Evolutionary conservation across 352 stramenopile species (phyloP).

Genomic region (Phytophthora litchii): DNA sequence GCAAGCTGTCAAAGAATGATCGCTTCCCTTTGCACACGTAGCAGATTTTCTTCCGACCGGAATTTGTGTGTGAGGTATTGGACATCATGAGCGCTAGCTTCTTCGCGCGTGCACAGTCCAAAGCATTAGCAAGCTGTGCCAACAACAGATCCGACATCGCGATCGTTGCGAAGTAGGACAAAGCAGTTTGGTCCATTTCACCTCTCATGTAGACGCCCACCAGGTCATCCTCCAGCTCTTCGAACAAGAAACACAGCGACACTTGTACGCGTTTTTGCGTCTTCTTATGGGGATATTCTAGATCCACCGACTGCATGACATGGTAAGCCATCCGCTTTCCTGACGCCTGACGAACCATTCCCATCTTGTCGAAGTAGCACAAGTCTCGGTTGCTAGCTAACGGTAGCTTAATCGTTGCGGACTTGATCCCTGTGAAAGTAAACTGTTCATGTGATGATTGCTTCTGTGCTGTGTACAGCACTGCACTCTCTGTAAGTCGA

Average conservation of each 20-base stretch:
- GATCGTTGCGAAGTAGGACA: constrained; percentile 1
- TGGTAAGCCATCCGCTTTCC: constrained; percentile 38
- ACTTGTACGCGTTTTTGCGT: constrained; percentile 11
- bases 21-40: constrained; percentile 10
- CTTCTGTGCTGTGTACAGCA: constrained; percentile 28
- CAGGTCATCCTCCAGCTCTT: constrained; percentile 23
- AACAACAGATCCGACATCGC: background rate
- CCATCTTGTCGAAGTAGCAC: constrained; percentile 41
- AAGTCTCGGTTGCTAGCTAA: constrained; percentile 34
- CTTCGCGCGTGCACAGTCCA: constrained; percentile 4
- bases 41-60: constrained; percentile 9
- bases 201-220: constrained; percentile 34
- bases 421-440: constrained; percentile 42
- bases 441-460: constrained; percentile 19
- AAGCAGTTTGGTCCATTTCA: constrained; percentile 2
- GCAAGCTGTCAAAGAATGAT: constrained; percentile 22
- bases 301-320: constrained; percentile 33
- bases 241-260: constrained; percentile 34
- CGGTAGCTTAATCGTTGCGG: constrained; percentile 25
- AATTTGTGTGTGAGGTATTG: too few relatives aligned
- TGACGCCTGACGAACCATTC: constrained; percentile 26
- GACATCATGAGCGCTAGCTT: background rate
- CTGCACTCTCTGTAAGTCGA: constrained; percentile 23
- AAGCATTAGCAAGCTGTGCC: constrained; percentile 1
- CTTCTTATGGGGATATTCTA: background rate